These are phyloP conservation scores for Ophiognomonia clavigignenti-juglandacearum DNA, from an alignment of 2,329 filamentous ascomycete genomes.

Conservation along the genomic window DNA sequence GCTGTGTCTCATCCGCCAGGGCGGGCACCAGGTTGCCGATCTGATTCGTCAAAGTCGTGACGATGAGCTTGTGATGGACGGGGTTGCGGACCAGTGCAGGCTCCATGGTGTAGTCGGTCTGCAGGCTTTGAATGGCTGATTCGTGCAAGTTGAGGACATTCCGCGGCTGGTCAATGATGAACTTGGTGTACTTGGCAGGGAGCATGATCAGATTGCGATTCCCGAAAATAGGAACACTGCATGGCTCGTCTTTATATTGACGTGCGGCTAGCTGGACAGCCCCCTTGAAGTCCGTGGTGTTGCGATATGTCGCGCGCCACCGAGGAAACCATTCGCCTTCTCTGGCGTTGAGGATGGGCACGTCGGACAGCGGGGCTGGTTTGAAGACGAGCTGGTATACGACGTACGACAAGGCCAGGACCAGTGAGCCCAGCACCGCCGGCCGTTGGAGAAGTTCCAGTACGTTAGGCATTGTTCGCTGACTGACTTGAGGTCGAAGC, in stretches of 20 bases:
- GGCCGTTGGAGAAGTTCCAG: slow-evolving; percentile 19
- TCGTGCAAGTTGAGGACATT: slow-evolving; percentile 14
- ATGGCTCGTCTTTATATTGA: slow-evolving; percentile 21
- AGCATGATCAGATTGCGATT: slow-evolving; percentile 21
- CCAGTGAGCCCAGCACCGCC: slow-evolving; percentile 20
- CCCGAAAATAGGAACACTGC: slow-evolving; percentile 23
- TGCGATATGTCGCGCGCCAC: slow-evolving; percentile 25
- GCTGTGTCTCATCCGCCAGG: slow-evolving; percentile 27
- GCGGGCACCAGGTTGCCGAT: slow-evolving; percentile 23
- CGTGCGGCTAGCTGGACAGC: slow-evolving; percentile 21
- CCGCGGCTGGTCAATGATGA: slow-evolving; percentile 27
- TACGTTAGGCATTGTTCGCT: not conserved
- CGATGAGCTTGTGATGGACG: slow-evolving; percentile 27
- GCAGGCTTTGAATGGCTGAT: slow-evolving; percentile 13
- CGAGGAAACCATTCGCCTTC: slow-evolving; percentile 30
- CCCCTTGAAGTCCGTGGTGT: slow-evolving; percentile 24
- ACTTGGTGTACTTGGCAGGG: slow-evolving; percentile 24
- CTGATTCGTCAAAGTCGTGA: slow-evolving; percentile 27
- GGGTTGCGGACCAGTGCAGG: slow-evolving; percentile 25
- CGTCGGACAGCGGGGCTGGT: slow-evolving; percentile 21
- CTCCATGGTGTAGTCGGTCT: slow-evolving; percentile 28
- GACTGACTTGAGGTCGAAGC: too few species aligned
- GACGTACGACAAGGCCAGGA: slow-evolving; percentile 21
- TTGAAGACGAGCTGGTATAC: slow-evolving; percentile 22
- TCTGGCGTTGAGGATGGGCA: slow-evolving; percentile 26